Percentiles rank a stretch among this genome's conserved stretches.
phyloP scores from a whole-genome alignment of 176 grass and related monocot genomes.

The Guadua angustifolia region DNA sequence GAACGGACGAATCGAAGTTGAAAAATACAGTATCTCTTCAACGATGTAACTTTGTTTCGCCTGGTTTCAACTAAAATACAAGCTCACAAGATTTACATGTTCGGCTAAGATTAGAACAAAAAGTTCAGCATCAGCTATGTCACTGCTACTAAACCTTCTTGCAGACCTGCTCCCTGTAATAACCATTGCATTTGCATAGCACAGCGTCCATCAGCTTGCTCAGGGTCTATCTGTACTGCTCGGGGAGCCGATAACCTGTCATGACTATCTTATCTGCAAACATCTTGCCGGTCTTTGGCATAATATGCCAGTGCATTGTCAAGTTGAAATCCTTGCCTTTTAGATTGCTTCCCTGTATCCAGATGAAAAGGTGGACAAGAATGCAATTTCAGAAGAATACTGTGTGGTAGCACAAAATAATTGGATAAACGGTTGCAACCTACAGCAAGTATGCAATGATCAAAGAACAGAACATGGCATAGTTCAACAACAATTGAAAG shows the following conservation, averaged over 20 bases:
- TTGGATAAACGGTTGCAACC: background rate
- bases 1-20: background rate
- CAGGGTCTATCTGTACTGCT: constrained; percentile 75
- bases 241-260: constrained; percentile 78
- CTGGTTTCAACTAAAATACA: constrained; percentile 29
- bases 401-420: background rate
- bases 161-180: constrained; percentile 2
- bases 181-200: background rate
- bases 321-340: constrained; percentile 91
- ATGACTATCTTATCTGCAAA: constrained; percentile 98
- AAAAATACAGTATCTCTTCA: background rate
- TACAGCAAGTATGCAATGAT: background rate
- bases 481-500: background rate
- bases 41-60: constrained; percentile 15
- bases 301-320: constrained; percentile 99
- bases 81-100: constrained; percentile 32
- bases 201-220: background rate
- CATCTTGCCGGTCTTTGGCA: constrained; percentile 99
- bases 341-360: constrained; percentile 82
- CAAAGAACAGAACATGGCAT: background rate
- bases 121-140: constrained; percentile 18
- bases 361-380: background rate
- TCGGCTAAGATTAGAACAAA: constrained; percentile 40
- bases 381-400: constrained; percentile 10
- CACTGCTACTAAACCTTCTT: constrained; percentile 28